Evolutionary conservation across 768 basidiomycete genomes (phyloP), one percentile per base, ranked within the genome.

Genomic region (Glaciozyma martinii): DNA sequence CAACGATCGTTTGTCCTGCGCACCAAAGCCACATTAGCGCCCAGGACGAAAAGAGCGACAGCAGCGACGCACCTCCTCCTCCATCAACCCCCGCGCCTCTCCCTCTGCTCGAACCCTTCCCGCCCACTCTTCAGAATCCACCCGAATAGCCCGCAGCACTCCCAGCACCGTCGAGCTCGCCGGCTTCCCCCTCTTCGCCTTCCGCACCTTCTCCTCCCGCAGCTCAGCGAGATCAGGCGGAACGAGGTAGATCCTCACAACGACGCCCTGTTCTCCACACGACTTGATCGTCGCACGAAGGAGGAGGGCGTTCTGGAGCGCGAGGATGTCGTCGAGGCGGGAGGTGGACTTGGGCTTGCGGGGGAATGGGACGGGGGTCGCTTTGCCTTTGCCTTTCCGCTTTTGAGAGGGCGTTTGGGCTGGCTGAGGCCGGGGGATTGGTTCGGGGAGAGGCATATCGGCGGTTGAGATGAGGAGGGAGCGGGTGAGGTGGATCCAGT

Each of bases 221-320:
- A 57, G 42, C 25, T 61, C 65, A 1, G 29, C 44, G 27, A 66
- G 33, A 23, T 70, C 68, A 15, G 53, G 44, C 37, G 65, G 65
- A 0, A 70, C 43, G 43, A 70, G 59, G 57, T 70, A 70, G 13
- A 70, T 49, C 5, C 68, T 47, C 13, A 70, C 37, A 27, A 70
- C 6, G 23, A 30, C 59, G 1, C 37, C 37, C 16, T 42, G 2
- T 2, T 27, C 55, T 29, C 10, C 33, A 9, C 5, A 25, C 3
- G 43, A 4, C 5, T 8, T 44, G 18, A 56, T 46, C 2, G 65
- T 66, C 1, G 57, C 62, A 3, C 55, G 59, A 0, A 56, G 16
- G 19, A 55, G 56, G 25, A 55, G 12, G 0, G 65, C 43, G 5
- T 58, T 30, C 8, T 27, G 19, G 15, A 63, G 47, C 13, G 23